Evolutionary conservation across 441 rosid species (phyloP).

Genomic region (Metrosideros polymorpha): DNA sequence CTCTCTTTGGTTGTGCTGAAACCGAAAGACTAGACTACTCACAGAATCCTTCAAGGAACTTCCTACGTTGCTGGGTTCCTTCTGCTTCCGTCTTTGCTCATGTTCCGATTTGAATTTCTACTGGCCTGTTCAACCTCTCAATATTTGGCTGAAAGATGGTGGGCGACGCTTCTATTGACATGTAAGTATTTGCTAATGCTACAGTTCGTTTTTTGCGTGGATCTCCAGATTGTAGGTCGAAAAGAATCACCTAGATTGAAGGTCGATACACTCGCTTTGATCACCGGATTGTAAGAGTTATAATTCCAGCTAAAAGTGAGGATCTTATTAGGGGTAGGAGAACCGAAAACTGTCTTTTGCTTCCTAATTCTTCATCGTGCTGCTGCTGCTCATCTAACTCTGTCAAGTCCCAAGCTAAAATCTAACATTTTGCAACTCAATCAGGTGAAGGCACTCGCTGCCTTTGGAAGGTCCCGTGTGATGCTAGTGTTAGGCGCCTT

Average conservation of each 20-base stretch:
- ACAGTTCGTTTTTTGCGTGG: not conserved
- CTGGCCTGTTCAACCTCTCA: not conserved
- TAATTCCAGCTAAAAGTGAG: not conserved
- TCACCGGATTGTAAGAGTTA: not conserved
- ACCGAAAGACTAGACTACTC: not conserved
- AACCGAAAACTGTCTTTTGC: not conserved
- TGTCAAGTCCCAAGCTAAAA: not conserved
- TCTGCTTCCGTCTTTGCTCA: not conserved
- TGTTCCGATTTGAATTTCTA: not conserved
- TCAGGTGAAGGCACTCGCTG: not conserved
- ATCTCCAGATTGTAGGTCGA: not conserved
- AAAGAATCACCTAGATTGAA: not conserved
- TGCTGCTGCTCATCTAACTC: not conserved
- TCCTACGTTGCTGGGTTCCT: not conserved
- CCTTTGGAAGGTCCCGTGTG: not conserved
- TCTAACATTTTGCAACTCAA: not conserved
- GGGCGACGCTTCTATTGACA: not conserved
- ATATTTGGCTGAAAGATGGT: not conserved
- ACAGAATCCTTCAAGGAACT: not conserved
- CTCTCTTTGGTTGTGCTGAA: not conserved
- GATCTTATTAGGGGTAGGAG: not conserved
- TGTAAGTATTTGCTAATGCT: not conserved
- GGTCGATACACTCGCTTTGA: not conserved
- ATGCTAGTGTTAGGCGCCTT: not conserved
- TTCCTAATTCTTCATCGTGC: not conserved